Evolutionary conservation across 495 filamentous ascomycete species (phyloP).

Genomic region (Lentithecium fluviatile): DNA sequence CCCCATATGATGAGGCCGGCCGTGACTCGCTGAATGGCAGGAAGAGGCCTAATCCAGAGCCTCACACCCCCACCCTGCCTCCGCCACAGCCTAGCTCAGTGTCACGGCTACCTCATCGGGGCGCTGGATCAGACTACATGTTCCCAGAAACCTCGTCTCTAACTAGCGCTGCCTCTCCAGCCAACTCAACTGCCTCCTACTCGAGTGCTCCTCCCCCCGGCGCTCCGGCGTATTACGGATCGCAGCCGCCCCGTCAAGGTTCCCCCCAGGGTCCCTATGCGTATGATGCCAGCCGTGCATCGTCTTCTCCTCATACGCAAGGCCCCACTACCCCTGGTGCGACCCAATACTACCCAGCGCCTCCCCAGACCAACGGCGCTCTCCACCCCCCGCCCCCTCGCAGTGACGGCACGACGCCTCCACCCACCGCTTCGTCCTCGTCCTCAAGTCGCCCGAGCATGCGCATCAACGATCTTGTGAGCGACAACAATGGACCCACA

Average conservation of each 20-base stretch:
- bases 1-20: slow-evolving; percentile 35
- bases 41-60: slow-evolving; percentile 42
- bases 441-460: slow-evolving; percentile 25
- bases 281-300: slow-evolving; percentile 39
- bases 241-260: slow-evolving; percentile 36
- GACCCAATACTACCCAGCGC: slow-evolving; percentile 15
- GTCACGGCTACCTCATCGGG: slow-evolving; percentile 32
- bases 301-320: slow-evolving; percentile 42
- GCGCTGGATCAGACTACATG: slow-evolving; percentile 32
- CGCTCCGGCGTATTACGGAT: slow-evolving; percentile 38
- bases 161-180: slow-evolving; percentile 43
- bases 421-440: slow-evolving; percentile 24
- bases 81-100: slow-evolving; percentile 42
- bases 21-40: slow-evolving; percentile 28
- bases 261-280: slow-evolving; percentile 40
- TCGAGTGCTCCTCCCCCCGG: slow-evolving; percentile 33
- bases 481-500: slow-evolving; percentile 21
- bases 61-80: slow-evolving; percentile 45
- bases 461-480: slow-evolving; percentile 39
- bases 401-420: slow-evolving; percentile 32
- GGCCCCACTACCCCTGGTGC: slow-evolving; percentile 35
- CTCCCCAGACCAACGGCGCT: slow-evolving; percentile 13
- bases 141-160: slow-evolving; percentile 43
- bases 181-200: slow-evolving; percentile 39
- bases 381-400: slow-evolving; percentile 28